Evolutionary conservation across 345 rosid genomes (phyloP), one percentile per base, ranked within the genome.

Genomic region (Sisymbrium altissimum): DNA sequence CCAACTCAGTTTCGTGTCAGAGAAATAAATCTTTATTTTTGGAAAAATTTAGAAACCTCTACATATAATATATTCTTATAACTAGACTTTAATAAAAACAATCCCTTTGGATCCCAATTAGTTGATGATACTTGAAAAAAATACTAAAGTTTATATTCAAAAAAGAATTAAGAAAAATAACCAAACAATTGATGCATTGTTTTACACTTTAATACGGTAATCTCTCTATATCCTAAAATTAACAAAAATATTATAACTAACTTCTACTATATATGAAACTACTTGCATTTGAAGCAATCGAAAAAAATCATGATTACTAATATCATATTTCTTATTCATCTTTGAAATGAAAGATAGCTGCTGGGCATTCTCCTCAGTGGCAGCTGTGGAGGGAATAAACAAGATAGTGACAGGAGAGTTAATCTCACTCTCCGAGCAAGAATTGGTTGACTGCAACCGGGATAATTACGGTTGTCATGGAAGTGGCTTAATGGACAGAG

Each of bases 351-450:
- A 38, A 77, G 80, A 45, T 54, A 27, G 72, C 59, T 63, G 76
- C 53, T 77, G 80, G 80, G 80, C 80, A 46, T 77, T 70, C 67
- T 64, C 80, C 3, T 0, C 72, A 6, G 76, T 77, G 56, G 72
- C 66, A 44, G 54, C 61, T 7, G 65, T 77, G 6, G 80, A 77
- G 9, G 61, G 46, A 64, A 27, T 77, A 70, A 64, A 64, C 62
- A 70, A 77, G 38, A 77, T 70, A 18, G 54, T 70, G 7, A 77
- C 80, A 45, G 80, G 76, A 48, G 46, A 77, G 66, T 64, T 77
- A n/a, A 27, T 77, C 19, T 27, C 66, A 70, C 58, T 77, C 36
- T 70, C 80, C 4, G 80, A 77, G 66, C 80, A 77, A 64, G 21
- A 77, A 45, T 45, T 70, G 43, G 58, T 77, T 7, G 80, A 77